Evolutionary conservation across 805 yeast species (phyloP), one percentile per base, ranked within the genome.

Genomic region (Candida succiphila): DNA sequence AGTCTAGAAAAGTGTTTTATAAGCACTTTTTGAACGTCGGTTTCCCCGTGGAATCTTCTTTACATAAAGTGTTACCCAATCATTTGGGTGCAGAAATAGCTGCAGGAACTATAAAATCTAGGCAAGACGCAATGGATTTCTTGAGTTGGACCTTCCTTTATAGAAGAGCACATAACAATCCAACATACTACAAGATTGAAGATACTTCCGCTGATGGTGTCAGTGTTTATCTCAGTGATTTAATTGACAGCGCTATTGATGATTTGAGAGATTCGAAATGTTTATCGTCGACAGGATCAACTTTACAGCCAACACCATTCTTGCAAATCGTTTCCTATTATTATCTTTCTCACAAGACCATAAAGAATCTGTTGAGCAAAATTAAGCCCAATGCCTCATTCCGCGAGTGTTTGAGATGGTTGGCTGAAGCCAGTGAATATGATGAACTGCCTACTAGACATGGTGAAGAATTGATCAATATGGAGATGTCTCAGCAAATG

Each of bases 381-480:
- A 67, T 83, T 14, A 52, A 53, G 23, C 59, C 59, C 7, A 37
- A 54, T 13, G 61, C 67, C 14, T 49, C 67, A 4, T 75, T 81
- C 46, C 59, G 87, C 51, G 72, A 75, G 33, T 71, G 88, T 63
- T 51, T 92, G 57, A 58, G 62, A 38, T 59, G 75, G 52, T 54
- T 76, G 39, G 72, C 80, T 32, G 69, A 70, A 38, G 71, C 79
- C 4, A 60, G 75, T 1, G 96, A 87, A 54, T 87, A 82, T 48
- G 86, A 86, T 51, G 95, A 85, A 45, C 61, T 88, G 17, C 89
- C 96, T 2, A 84, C 92, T 1, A 68, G 96, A 40, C 96, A 88
- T 52, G 94, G 94, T 18, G 96, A 87, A 57, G 95, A 85, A 45
- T 63, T 86, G 35, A 75, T 84, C 58, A 87, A 87, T 57, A 74